phyloP scores from a whole-genome alignment of 2,329 filamentous ascomycete species.

The Pseudogymnoascus sp. region DNA sequence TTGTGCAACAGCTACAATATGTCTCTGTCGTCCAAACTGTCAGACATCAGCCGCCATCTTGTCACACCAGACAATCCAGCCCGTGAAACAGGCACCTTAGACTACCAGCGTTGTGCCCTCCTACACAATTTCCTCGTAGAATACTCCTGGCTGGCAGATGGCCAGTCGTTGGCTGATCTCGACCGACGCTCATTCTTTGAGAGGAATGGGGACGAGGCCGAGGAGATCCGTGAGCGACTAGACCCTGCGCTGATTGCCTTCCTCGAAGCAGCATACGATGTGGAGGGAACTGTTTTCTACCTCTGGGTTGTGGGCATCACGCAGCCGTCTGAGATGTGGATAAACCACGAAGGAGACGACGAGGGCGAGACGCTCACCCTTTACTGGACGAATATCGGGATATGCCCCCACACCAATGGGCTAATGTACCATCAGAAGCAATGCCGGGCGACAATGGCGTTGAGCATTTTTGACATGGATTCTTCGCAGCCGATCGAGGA shows the following conservation, averaged over 20 bases:
- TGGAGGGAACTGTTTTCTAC: slow-evolving; percentile 15
- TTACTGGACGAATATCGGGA: slow-evolving; percentile 22
- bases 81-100: slow-evolving; percentile 19
- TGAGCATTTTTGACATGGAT: slow-evolving; percentile 12
- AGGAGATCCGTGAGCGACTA: slow-evolving; percentile 21
- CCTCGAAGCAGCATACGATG: slow-evolving; percentile 14
- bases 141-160: slow-evolving; percentile 23
- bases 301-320: slow-evolving; percentile 20
- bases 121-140: slow-evolving; percentile 28
- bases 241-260: slow-evolving; percentile 22
- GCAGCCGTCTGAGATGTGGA: slow-evolving; percentile 19
- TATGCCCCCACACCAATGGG: slow-evolving; percentile 19
- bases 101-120: slow-evolving; percentile 25
- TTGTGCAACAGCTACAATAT: background rate
- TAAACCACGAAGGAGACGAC: slow-evolving; percentile 18
- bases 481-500: slow-evolving; percentile 15
- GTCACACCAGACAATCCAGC: slow-evolving; percentile 23
- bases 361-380: slow-evolving; percentile 12
- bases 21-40: background rate
- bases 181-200: slow-evolving; percentile 18
- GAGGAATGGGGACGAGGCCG: slow-evolving; percentile 17
- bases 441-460: slow-evolving; percentile 14
- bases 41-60: slow-evolving; percentile 23
- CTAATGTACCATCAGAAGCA: slow-evolving; percentile 23
- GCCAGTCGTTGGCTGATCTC: slow-evolving; percentile 14